phyloP scores from a whole-genome alignment of 345 rosid species.

The Clarkia xantiana region DNA sequence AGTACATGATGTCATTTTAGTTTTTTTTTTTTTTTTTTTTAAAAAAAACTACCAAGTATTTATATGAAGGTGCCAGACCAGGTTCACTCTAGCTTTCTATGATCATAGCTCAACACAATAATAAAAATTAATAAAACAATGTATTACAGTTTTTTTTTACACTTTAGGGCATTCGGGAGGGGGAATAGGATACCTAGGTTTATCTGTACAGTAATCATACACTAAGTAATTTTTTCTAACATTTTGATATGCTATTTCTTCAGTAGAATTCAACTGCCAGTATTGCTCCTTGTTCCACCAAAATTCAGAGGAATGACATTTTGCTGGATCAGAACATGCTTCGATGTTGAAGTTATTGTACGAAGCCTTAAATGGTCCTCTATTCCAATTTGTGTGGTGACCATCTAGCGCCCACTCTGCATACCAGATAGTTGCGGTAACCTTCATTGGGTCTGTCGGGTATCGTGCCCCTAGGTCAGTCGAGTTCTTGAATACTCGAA shows the following conservation, averaged over 20 bases:
- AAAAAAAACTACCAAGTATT: no score
- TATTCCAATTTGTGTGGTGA: background rate
- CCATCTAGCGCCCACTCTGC: background rate
- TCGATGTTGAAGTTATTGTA: background rate
- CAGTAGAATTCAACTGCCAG: slow-evolving; percentile 14
- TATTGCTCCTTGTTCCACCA: slow-evolving; percentile 47
- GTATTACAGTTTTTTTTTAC: no score
- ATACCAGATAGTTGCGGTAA: background rate
- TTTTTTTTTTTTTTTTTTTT: no score
- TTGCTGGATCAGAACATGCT: background rate
- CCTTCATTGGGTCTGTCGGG: background rate
- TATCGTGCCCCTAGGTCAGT: background rate
- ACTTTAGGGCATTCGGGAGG: slow-evolving; percentile 30
- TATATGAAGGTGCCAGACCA: no score
- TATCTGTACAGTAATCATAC: slow-evolving; percentile 36
- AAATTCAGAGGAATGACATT: slow-evolving; percentile 19
- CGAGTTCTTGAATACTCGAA: background rate
- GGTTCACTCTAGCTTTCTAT: no score
- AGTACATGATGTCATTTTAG: no score
- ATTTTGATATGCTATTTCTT: slow-evolving; percentile 8
- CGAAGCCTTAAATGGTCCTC: background rate
- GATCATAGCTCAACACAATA: no score
- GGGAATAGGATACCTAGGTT: slow-evolving; percentile 11
- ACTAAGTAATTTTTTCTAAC: slow-evolving; percentile 13
- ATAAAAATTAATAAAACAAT: no score